These are phyloP conservation scores for Trametes coccinea DNA, from an alignment of 768 basidiomycete species.

Conservation along the genomic window DNA sequence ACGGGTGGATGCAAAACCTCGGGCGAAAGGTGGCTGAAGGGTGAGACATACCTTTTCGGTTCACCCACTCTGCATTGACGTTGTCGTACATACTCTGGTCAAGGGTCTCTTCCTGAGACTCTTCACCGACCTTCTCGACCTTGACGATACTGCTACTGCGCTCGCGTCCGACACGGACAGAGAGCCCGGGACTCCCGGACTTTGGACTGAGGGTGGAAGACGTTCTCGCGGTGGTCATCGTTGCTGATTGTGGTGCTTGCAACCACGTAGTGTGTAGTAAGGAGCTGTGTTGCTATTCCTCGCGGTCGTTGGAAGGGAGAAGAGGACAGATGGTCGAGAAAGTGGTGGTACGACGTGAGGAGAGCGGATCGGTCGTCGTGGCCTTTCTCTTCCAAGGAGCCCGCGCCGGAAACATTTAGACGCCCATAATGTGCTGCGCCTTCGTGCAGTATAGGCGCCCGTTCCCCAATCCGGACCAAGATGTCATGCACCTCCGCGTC, in stretches of 20 bases:
- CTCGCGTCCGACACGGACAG: constrained; percentile 27
- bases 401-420: not conserved
- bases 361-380: constrained; percentile 15
- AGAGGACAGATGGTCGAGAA: not conserved
- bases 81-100: constrained; percentile 83
- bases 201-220: constrained; percentile 18
- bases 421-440: constrained; percentile 19
- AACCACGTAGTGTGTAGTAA: not conserved
- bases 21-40: not conserved
- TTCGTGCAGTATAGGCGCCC: not conserved
- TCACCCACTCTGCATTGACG: constrained; percentile 92
- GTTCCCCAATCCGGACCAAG: not conserved
- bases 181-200: constrained; percentile 20
- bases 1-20: not conserved
- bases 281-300: not conserved
- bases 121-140: constrained; percentile 78
- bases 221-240: constrained; percentile 13
- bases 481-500: constrained; percentile 13
- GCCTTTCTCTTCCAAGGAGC: constrained; percentile 16
- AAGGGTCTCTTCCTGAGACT: constrained; percentile 69
- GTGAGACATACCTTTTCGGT: constrained; percentile 70
- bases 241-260: not conserved
- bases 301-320: not conserved
- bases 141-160: constrained; percentile 75
- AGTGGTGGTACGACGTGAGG: constrained; percentile 10